Evolutionary conservation across 768 basidiomycete genomes (phyloP).

Genomic region (Fibroporia radiculosa): DNA sequence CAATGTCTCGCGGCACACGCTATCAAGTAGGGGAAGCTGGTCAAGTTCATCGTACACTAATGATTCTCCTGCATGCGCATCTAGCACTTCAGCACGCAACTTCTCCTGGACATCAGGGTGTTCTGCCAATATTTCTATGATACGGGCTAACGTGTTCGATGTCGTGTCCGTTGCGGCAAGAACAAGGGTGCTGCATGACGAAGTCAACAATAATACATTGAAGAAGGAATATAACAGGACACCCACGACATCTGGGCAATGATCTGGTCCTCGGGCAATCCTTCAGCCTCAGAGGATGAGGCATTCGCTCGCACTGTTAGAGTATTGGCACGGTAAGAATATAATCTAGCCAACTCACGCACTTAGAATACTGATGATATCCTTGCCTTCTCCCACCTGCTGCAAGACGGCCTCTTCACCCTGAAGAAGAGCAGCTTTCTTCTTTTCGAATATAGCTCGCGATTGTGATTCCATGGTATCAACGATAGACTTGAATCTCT

Average conservation of each 20-base stretch:
- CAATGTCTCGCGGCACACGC: constrained; percentile 50
- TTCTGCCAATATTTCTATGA: constrained; percentile 17
- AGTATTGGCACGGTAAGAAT: too few relatives aligned
- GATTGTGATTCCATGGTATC: constrained; percentile 41
- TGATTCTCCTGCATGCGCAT: constrained; percentile 20
- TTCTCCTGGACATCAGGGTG: constrained; percentile 28
- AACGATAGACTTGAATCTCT: constrained; percentile 37
- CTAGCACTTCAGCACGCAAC: constrained; percentile 17
- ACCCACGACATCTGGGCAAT: too few relatives aligned
- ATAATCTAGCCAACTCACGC: too few relatives aligned
- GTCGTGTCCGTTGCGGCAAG: constrained; percentile 23
- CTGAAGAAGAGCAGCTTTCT: constrained; percentile 23
- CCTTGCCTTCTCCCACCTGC: constrained; percentile 28
- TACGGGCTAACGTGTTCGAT: constrained; percentile 16
- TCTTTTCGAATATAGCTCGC: constrained; percentile 30
- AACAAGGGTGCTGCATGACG: constrained; percentile 19
- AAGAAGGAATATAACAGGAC: too few relatives aligned
- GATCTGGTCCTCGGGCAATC: too few relatives aligned
- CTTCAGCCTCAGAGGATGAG: too few relatives aligned
- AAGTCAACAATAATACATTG: too few relatives aligned
- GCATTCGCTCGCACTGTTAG: too few relatives aligned
- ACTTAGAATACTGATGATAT: constrained; percentile 45
- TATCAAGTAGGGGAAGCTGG: constrained; percentile 54
- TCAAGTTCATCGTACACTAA: constrained; percentile 17
- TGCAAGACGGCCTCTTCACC: constrained; percentile 20